Evolutionary conservation across 1,284 basidiomycete species (phyloP), one percentile per base, ranked within the genome.

Genomic region (Chalciporus sp.): DNA sequence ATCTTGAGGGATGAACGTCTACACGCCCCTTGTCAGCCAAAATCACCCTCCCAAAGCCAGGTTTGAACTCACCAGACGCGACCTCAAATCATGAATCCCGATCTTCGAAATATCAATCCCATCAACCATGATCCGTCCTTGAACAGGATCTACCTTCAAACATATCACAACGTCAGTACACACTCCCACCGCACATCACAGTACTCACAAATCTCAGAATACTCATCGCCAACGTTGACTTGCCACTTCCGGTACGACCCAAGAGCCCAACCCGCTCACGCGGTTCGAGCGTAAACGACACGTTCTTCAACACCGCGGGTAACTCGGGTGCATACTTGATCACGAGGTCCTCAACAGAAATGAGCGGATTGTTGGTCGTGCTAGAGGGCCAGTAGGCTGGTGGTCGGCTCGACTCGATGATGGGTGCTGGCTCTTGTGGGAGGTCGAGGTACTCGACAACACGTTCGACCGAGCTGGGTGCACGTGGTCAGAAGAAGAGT

Each of bases 321-420:
- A 96, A 78, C 49, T 95, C 91, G 0, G 91, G 88, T 0, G 90
- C 82, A 69, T 96, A 95, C 70, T 87, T 90, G 66, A 96, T 75
- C 23, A 82, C 83, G 5, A 97, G 75, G 55, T 94, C 79, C 61
- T 92, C 83, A 0, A 94, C 85, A 7, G 70, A 68, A 28, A 92
- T 66, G 37, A 89, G 74, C 1, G 74, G 63, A 27, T 76, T 65
- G 6, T 76, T 71, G 54, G 77, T 79, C 20, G 80, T 77, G 65
- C 87, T 89, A 10, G 90, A 90, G 0, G 92, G 92, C 92, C 93
- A 95, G 65, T 92, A 92, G 0, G 92, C 91, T 0, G 92, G 91
- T 1, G 85, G 85, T 5, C 86, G 81, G 47, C 78, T 78, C 0
- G 78, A 78, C 53, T 87, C 83, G 47, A 93, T 86, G 52, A 88